A percentile compares a stretch with the other conserved stretches of the same genome.
Conservation (phyloP, 768 basidiomycete species). For the Hirschioporus abietinus region DNA sequence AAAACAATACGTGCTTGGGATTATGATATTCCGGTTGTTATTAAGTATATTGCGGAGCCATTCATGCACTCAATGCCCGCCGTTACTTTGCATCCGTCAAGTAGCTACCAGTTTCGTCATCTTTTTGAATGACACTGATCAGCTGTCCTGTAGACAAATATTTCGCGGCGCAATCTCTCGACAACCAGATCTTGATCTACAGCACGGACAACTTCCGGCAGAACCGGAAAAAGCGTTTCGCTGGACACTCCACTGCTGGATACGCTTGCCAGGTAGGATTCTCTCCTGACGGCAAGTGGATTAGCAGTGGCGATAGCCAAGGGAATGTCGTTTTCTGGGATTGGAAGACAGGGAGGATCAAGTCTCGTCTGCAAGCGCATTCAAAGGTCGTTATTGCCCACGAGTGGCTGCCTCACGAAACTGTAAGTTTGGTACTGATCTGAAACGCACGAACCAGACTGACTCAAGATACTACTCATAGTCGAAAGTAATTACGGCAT, state of each 20-base stretch:
- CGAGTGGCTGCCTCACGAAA: slow-evolving; percentile 97
- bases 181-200: slow-evolving; percentile 97
- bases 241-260: slow-evolving; percentile 94
- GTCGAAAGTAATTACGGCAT: slow-evolving; percentile 96
- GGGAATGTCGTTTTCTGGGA: slow-evolving; percentile 99
- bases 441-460: slow-evolving; percentile 13
- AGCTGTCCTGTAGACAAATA: slow-evolving; percentile 66
- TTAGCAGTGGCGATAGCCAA: slow-evolving; percentile 92
- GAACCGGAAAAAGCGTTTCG: slow-evolving; percentile 97
- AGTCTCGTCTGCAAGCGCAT: slow-evolving; percentile 84
- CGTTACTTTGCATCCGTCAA: slow-evolving; percentile 90
- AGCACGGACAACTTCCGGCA: slow-evolving; percentile 98
- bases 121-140: slow-evolving; percentile 11
- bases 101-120: slow-evolving; percentile 41
- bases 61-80: slow-evolving; percentile 99
- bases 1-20: slow-evolving; percentile 99
- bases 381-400: slow-evolving; percentile 97
- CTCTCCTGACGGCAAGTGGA: slow-evolving; percentile 97
- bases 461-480: slow-evolving; percentile 27
- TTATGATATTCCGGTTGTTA: slow-evolving; percentile 98
- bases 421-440: slow-evolving; percentile 48
- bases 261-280: slow-evolving; percentile 98
- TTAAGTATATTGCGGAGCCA: slow-evolving; percentile 99
- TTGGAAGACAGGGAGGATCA: slow-evolving; percentile 97
- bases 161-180: slow-evolving; percentile 94